These are phyloP conservation scores for Harringtonia aguacate DNA, from an alignment of 2,329 filamentous ascomycete genomes.

Conservation along the genomic window DNA sequence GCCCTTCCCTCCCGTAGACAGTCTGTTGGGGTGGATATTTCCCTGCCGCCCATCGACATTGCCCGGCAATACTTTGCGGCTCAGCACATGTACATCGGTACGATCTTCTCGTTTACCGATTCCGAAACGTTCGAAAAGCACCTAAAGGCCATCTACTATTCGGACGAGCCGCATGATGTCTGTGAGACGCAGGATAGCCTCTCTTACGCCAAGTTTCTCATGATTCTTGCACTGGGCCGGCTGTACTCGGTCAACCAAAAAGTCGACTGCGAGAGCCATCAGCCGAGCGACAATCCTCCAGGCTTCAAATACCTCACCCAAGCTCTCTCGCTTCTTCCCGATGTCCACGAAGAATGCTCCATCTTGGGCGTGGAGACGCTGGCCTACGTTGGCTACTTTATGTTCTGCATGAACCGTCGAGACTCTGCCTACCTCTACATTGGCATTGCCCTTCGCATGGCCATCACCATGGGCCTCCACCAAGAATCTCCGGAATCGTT, in stretches of 20 bases:
- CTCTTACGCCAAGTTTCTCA: constrained; percentile 37
- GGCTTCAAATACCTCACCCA: constrained; percentile 45
- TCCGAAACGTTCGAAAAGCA: constrained; percentile 34
- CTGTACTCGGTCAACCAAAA: constrained; percentile 48
- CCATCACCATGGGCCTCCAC: constrained; percentile 44
- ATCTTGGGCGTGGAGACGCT: constrained; percentile 44
- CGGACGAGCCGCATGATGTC: constrained; percentile 25
- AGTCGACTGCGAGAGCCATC: constrained; percentile 30
- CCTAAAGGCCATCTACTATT: constrained; percentile 29
- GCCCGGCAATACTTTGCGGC: constrained; percentile 29
- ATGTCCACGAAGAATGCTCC: constrained; percentile 43
- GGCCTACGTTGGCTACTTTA: constrained; percentile 42
- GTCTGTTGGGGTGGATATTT: constrained; percentile 10
- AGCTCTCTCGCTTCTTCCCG: constrained; percentile 39
- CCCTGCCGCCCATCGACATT: constrained; percentile 37
- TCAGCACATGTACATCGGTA: constrained; percentile 45
- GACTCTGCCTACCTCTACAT: constrained; percentile 45
- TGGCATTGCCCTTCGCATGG: constrained; percentile 44
- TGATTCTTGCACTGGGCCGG: constrained; percentile 43
- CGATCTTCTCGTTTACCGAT: constrained; percentile 43
- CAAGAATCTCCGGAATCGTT: constrained; percentile 32
- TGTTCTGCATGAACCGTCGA: constrained; percentile 44
- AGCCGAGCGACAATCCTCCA: constrained; percentile 26
- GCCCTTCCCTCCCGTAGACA: constrained; percentile 21
- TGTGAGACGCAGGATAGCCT: constrained; percentile 35